Conservation (phyloP, 257 asterid species). For the Capsicum baccatum region DNA sequence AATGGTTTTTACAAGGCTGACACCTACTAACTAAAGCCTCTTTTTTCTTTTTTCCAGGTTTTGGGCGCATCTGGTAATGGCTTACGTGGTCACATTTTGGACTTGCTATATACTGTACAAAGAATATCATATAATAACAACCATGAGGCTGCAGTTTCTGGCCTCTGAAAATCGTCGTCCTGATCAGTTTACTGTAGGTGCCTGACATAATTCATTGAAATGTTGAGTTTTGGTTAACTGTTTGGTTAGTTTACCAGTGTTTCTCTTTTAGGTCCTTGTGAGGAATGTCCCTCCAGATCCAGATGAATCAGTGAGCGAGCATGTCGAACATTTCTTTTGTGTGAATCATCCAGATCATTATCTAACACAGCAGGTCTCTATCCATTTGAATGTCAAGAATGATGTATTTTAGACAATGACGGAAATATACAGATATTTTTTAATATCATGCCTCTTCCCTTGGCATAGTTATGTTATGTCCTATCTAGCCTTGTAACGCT, state of each 20-base stretch:
- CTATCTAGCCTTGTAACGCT: neutral
- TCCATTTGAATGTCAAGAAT: slow-evolving; percentile 14
- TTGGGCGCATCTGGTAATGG: slow-evolving; percentile 79
- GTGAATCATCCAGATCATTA: slow-evolving; percentile 86
- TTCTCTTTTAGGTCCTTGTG: slow-evolving; percentile 76
- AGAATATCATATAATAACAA: slow-evolving; percentile 69
- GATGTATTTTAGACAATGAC: slow-evolving; percentile 13
- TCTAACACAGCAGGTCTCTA: slow-evolving; percentile 72
- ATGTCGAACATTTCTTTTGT: slow-evolving; percentile 93
- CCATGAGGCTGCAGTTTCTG: slow-evolving; percentile 81
- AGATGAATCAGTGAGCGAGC: slow-evolving; percentile 90
- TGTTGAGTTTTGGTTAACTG: slow-evolving; percentile 1
- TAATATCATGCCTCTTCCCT: slow-evolving; percentile 5
- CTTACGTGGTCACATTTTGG: slow-evolving; percentile 85
- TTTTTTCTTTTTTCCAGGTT: slow-evolving; percentile 53
- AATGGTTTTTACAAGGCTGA: neutral
- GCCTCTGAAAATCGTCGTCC: slow-evolving; percentile 86
- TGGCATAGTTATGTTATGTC: slow-evolving; percentile 19
- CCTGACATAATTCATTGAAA: slow-evolving; percentile 25
- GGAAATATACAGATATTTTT: slow-evolving; percentile 10
- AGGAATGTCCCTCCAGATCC: slow-evolving; percentile 93
- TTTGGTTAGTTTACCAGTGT: neutral
- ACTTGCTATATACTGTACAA: slow-evolving; percentile 75
- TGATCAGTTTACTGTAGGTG: slow-evolving; percentile 89
- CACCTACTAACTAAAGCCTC: neutral